A percentile compares a stretch with the other conserved stretches of the same genome.
These are phyloP conservation scores for Nemania diffusa DNA, from an alignment of 2,329 filamentous ascomycete genomes.

Conservation along the genomic window DNA sequence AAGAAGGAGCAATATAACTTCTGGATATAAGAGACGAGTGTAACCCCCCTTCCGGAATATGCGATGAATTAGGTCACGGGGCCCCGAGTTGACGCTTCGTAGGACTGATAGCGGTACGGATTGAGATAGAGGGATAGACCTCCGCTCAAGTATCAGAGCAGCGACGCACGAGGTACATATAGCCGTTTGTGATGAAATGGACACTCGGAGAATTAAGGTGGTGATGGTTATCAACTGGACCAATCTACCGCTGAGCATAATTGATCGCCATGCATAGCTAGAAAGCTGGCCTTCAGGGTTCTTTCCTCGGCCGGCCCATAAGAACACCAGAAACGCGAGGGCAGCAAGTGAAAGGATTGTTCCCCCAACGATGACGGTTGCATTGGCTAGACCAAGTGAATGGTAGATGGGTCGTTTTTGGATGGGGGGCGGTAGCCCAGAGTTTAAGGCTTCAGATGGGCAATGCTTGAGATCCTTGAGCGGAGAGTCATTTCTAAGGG, in stretches of 20 bases:
- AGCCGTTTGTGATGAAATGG: not conserved
- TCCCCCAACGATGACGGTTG: not conserved
- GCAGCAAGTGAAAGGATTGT: not conserved
- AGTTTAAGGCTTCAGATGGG: not conserved
- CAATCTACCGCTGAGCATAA: constrained; percentile 8
- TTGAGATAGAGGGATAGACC: not conserved
- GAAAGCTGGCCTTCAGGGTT: not conserved
- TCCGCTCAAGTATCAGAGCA: constrained; percentile 7
- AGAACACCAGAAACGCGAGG: constrained; percentile 1
- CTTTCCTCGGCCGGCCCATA: constrained; percentile 5
- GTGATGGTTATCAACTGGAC: not conserved
- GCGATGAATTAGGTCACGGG: not conserved
- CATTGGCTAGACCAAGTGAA: not conserved
- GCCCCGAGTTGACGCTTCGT: constrained; percentile 6
- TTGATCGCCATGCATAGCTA: not conserved
- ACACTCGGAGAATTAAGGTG: constrained; percentile 6
- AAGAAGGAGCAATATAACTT: constrained; percentile 1
- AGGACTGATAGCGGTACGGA: not conserved
- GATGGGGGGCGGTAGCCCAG: not conserved
- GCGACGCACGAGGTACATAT: constrained; percentile 7
- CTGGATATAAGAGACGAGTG: not conserved
- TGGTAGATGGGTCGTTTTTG: not conserved
- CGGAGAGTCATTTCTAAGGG: not conserved
- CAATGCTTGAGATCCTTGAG: not conserved
- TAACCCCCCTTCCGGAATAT: not conserved